phyloP scores from a whole-genome alignment of 2,329 filamentous ascomycete genomes.

The Apiospora hydei region DNA sequence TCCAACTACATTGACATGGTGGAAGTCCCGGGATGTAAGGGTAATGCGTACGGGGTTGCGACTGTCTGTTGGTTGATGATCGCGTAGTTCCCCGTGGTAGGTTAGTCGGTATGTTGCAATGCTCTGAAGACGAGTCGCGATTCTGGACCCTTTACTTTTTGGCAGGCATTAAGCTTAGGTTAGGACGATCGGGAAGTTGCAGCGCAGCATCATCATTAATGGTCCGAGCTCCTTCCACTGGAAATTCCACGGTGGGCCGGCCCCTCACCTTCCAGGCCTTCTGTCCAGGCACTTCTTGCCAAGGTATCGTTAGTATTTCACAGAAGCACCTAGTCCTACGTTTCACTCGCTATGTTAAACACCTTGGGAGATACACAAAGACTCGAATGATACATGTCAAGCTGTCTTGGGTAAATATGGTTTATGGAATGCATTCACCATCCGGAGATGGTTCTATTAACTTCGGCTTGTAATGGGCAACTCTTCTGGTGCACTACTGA shows the following conservation, averaged over 20 bases:
- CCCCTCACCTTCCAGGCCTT: neutral
- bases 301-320: too few species aligned
- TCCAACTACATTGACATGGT: conserved; percentile 18
- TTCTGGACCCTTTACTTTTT: conserved; percentile 9
- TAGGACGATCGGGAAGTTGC: conserved; percentile 4
- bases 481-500: neutral
- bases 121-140: conserved; percentile 12
- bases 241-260: conserved; percentile 17
- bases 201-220: conserved; percentile 18
- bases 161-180: conserved; percentile 4
- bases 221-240: conserved; percentile 21
- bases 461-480: too few species aligned
- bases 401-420: too few species aligned
- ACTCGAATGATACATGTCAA: too few species aligned
- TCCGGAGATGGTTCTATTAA: too few species aligned
- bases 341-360: too few species aligned
- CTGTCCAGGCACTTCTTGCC: neutral
- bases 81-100: neutral
- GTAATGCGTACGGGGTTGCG: neutral
- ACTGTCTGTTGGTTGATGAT: neutral
- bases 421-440: too few species aligned
- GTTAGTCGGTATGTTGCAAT: too few species aligned
- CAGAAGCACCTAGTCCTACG: too few species aligned
- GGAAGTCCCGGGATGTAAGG: neutral
- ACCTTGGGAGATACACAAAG: too few species aligned